These are phyloP conservation scores for Fusarium newnesense DNA, from an alignment of 2,329 filamentous ascomycete species.

Conservation along the genomic window DNA sequence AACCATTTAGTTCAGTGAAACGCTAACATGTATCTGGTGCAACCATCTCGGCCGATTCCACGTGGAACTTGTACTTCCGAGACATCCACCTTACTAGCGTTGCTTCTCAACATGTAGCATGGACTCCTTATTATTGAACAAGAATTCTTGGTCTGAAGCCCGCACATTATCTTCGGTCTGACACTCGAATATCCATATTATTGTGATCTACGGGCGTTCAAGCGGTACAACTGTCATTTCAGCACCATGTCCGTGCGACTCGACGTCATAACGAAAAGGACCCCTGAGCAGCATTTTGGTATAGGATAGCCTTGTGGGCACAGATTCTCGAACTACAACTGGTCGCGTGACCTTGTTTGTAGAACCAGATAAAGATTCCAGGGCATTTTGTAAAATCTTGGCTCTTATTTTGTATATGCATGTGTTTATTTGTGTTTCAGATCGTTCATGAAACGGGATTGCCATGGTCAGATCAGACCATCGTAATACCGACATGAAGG, in stretches of 20 bases:
- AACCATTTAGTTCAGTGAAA: not conserved
- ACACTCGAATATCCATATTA: conserved; percentile 5
- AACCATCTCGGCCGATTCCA: conserved; percentile 32
- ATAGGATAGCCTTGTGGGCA: conserved; percentile 2
- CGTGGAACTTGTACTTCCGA: conserved; percentile 30
- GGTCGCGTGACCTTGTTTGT: conserved; percentile 4
- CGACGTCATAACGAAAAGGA: conserved; percentile 15
- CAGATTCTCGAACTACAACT: not conserved
- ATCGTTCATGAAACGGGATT: not conserved
- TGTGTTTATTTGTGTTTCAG: too few relatives aligned
- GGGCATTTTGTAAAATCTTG: too few relatives aligned
- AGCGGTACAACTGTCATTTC: conserved; percentile 13
- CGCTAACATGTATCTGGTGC: conserved; percentile 11
- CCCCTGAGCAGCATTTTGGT: not conserved
- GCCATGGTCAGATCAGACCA: too few relatives aligned
- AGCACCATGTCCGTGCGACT: conserved; percentile 13
- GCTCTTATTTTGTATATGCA: not conserved
- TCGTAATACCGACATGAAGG: not conserved
- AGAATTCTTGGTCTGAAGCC: not conserved
- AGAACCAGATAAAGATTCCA: not conserved
- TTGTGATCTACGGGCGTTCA: conserved; percentile 17
- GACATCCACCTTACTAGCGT: conserved; percentile 6
- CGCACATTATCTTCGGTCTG: not conserved
- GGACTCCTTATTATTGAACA: not conserved
- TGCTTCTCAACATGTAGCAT: not conserved